A percentile compares a stretch with the other conserved stretches of the same genome.
These are phyloP conservation scores for Dictyostelium capitatum DNA, from an alignment of 78 protist genomes.

Conservation along the genomic window DNA sequence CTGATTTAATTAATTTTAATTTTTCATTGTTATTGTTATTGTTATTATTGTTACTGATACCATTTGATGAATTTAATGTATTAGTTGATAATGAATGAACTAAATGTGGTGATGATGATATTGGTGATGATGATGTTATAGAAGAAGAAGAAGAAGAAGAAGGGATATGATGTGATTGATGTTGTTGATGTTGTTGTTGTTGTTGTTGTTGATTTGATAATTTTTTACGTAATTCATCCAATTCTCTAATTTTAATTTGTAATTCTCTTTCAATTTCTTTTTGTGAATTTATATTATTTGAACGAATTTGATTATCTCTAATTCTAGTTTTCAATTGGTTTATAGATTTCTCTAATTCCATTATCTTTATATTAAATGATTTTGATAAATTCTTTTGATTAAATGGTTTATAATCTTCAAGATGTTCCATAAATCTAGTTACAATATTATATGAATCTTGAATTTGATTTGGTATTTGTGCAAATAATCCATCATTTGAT, in stretches of 20 bases:
- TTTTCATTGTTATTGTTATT: not conserved
- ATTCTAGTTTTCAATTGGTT: constrained; percentile 3
- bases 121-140: not conserved
- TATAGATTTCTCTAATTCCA: constrained; percentile 16
- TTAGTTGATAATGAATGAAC: not conserved
- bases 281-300: not conserved
- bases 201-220: not conserved
- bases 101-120: not conserved
- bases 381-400: constrained; percentile 1
- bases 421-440: not conserved
- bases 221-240: not conserved
- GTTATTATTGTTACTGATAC: not conserved
- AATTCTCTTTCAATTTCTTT: constrained; percentile 13
- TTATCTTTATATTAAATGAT: not conserved
- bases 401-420: constrained; percentile 4
- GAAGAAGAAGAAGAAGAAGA: not conserved
- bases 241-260: not conserved
- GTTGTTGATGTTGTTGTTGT: not conserved
- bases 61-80: not conserved
- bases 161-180: too few species aligned
- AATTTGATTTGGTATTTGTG: not conserved
- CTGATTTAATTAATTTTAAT: not conserved
- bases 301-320: not conserved
- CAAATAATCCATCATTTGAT: not conserved
- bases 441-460: not conserved